These are phyloP conservation scores for Aeminium ludgeri DNA, from an alignment of 495 filamentous ascomycete species.

Conservation along the genomic window DNA sequence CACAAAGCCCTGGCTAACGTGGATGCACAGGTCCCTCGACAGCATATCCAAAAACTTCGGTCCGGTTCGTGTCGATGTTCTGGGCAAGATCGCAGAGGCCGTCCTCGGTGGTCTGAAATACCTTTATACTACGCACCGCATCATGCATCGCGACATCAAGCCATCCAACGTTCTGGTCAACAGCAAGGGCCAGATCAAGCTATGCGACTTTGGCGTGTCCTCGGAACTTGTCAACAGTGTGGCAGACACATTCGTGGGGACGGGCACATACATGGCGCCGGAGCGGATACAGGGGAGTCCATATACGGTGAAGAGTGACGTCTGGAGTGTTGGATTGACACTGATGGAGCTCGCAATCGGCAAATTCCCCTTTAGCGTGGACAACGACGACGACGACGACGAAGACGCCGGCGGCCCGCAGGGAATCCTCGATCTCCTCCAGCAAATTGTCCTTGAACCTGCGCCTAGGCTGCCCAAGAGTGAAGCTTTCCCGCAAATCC, in stretches of 20 bases:
- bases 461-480: constrained; percentile 87
- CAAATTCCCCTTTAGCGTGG: constrained; percentile 80
- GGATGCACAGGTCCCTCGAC: constrained; percentile 59
- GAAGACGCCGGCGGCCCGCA: constrained; percentile 59
- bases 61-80: constrained; percentile 88
- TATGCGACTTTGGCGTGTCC: constrained; percentile 95
- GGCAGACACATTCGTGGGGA: constrained; percentile 94
- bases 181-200: constrained; percentile 82
- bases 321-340: constrained; percentile 93
- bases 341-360: constrained; percentile 96
- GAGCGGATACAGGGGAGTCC: constrained; percentile 92
- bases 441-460: constrained; percentile 94
- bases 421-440: constrained; percentile 87
- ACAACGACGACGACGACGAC: constrained; percentile 53
- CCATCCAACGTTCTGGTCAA: constrained; percentile 94
- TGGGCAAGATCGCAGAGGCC: constrained; percentile 97
- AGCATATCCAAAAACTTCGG: constrained; percentile 86
- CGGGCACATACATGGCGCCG: constrained; percentile 97
- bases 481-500: constrained; percentile 83
- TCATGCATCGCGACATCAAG: constrained; percentile 98
- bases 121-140: constrained; percentile 81
- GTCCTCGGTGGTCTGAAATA: constrained; percentile 89
- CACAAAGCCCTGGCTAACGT: neutral
- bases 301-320: constrained; percentile 95
- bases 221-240: constrained; percentile 93